Evolutionary conservation across 805 yeast genomes (phyloP).

Genomic region (Blastobotrys americana): DNA sequence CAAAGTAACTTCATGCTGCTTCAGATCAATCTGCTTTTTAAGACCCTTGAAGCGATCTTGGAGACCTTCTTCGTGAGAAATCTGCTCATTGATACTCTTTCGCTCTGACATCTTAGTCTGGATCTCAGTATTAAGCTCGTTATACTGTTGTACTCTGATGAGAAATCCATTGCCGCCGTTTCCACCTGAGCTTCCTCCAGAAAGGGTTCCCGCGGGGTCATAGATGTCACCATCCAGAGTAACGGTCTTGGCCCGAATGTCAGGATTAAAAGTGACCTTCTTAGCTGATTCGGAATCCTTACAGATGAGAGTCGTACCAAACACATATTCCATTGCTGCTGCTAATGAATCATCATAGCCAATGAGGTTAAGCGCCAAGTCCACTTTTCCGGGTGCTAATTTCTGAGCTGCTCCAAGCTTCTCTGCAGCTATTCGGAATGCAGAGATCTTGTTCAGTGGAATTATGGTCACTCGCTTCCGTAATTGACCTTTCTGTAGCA

Average conservation of each 20-base stretch:
- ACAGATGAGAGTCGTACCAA: conserved; percentile 86
- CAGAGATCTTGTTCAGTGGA: conserved; percentile 78
- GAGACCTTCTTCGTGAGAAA: conserved; percentile 36
- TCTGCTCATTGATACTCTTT: conserved; percentile 32
- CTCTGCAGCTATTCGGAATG: conserved; percentile 47
- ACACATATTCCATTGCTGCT: conserved; percentile 84
- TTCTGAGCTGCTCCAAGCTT: conserved; percentile 59
- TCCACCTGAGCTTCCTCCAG: conserved; percentile 79
- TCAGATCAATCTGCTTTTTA: conserved; percentile 25
- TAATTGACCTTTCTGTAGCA: conserved; percentile 71
- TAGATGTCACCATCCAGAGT: conserved; percentile 90
- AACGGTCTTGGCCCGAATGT: conserved; percentile 70
- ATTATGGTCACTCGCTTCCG: conserved; percentile 82
- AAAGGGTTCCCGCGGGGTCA: conserved; percentile 92
- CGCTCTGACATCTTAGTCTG: conserved; percentile 40
- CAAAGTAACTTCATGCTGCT: conserved; percentile 27
- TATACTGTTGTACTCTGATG: conserved; percentile 58
- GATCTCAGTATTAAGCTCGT: conserved; percentile 37
- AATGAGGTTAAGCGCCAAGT: conserved; percentile 77
- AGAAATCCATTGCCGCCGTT: conserved; percentile 51
- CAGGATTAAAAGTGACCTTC: conserved; percentile 77
- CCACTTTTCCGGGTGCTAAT: conserved; percentile 78
- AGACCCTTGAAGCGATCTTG: conserved; percentile 18
- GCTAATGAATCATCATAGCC: conserved; percentile 63
- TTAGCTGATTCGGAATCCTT: conserved; percentile 84